phyloP scores from a whole-genome alignment of 2,329 filamentous ascomycete species.

The Aureobasidium zeae region DNA sequence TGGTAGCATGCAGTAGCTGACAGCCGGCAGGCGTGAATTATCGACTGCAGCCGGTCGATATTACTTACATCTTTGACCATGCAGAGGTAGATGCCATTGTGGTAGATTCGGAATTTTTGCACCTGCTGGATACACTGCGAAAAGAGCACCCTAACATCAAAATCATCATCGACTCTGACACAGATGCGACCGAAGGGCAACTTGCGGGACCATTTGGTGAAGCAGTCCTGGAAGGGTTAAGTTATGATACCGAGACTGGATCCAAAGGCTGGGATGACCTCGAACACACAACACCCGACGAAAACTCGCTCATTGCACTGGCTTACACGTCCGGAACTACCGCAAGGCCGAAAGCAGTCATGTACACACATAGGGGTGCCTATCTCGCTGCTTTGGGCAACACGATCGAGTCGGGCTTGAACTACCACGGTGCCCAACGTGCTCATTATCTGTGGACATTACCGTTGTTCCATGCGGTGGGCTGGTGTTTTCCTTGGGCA shows the following conservation, averaged over 20 bases:
- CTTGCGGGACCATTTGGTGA: slow-evolving; percentile 73
- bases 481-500: slow-evolving; percentile 46
- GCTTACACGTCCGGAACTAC: slow-evolving; percentile 94
- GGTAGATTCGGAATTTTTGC: slow-evolving; percentile 70
- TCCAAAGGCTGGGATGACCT: slow-evolving; percentile 67
- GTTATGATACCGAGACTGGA: slow-evolving; percentile 58
- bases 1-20: not conserved
- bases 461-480: slow-evolving; percentile 65
- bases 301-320: slow-evolving; percentile 75
- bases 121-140: slow-evolving; percentile 58
- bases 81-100: slow-evolving; percentile 80
- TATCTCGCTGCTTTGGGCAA: slow-evolving; percentile 82
- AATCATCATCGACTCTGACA: slow-evolving; percentile 76
- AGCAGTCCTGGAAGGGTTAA: slow-evolving; percentile 70
- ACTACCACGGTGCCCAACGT: slow-evolving; percentile 48
- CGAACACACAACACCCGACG: slow-evolving; percentile 58
- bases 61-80: slow-evolving; percentile 83
- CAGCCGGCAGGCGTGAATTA: slow-evolving; percentile 52
- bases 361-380: slow-evolving; percentile 78
- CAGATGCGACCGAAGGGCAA: slow-evolving; percentile 64
- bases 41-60: slow-evolving; percentile 70
- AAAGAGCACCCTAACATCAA: slow-evolving; percentile 53
- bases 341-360: slow-evolving; percentile 81
- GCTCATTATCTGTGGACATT: slow-evolving; percentile 74
- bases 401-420: slow-evolving; percentile 79